Evolutionary conservation across 2,329 filamentous ascomycete species (phyloP).

Genomic region (Clonostachys byssicola): DNA sequence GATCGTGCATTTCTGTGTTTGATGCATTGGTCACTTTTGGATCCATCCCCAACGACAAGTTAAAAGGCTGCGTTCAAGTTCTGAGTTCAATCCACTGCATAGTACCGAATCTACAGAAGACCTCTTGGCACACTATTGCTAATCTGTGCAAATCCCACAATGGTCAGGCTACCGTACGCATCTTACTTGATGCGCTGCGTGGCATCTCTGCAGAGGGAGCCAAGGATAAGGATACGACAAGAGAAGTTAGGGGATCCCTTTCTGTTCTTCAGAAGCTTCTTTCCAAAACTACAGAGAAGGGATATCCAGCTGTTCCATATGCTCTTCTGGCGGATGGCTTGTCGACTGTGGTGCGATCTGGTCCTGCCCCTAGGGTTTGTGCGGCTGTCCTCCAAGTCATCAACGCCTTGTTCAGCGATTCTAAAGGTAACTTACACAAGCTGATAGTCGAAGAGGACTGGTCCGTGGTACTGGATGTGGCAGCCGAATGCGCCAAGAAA

Average conservation of each 20-base stretch:
- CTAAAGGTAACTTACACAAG: constrained; percentile 45
- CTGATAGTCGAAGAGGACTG: constrained; percentile 64
- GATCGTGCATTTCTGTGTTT: constrained; percentile 63
- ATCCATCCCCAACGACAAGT: constrained; percentile 57
- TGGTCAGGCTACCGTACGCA: constrained; percentile 63
- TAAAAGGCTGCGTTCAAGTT: constrained; percentile 65
- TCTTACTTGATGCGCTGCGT: constrained; percentile 59
- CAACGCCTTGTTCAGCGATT: constrained; percentile 50
- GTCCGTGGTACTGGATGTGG: constrained; percentile 56
- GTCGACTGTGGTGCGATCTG: constrained; percentile 40
- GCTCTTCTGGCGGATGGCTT: constrained; percentile 55
- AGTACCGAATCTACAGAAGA: constrained; percentile 54
- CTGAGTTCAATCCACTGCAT: constrained; percentile 69
- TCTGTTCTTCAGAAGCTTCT: constrained; percentile 60
- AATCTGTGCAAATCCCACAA: constrained; percentile 72
- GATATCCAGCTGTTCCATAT: constrained; percentile 56
- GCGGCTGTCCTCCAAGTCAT: constrained; percentile 45
- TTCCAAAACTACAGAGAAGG: constrained; percentile 53
- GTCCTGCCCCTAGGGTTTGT: constrained; percentile 38
- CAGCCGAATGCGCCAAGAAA: constrained; percentile 40
- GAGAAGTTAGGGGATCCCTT: constrained; percentile 59
- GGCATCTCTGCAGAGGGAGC: constrained; percentile 38
- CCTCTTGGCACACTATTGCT: constrained; percentile 66
- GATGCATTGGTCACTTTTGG: constrained; percentile 70
- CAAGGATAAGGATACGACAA: constrained; percentile 44